phyloP scores from a whole-genome alignment of 306 rosid species.

The Cucumis melo region DNA sequence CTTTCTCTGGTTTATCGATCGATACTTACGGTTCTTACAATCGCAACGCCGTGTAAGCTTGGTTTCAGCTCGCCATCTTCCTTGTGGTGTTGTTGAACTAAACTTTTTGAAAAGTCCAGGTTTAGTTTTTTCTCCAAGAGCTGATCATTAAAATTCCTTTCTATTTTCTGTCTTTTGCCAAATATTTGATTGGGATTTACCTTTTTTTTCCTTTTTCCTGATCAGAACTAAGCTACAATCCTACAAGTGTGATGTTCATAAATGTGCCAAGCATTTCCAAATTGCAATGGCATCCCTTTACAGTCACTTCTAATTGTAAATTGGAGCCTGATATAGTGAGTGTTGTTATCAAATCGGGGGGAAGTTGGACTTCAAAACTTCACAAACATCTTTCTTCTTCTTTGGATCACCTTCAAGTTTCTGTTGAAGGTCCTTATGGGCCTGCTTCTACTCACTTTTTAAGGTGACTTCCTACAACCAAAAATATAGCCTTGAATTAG shows the following conservation, averaged over 20 bases:
- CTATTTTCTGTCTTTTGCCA: neutral
- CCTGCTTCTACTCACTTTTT: constrained; percentile 30
- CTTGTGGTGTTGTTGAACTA: constrained; percentile 37
- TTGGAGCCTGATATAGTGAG: constrained; percentile 37
- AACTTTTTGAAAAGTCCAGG: constrained; percentile 48
- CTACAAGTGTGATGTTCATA: constrained; percentile 47
- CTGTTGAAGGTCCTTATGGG: constrained; percentile 89
- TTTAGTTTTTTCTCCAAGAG: neutral
- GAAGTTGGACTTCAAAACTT: constrained; percentile 51
- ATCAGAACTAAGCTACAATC: constrained; percentile 42
- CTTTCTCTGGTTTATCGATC: constrained; percentile 55
- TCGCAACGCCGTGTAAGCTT: constrained; percentile 27
- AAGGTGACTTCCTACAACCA: constrained; percentile 19
- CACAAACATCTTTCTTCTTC: constrained; percentile 27
- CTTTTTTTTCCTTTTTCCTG: neutral
- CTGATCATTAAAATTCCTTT: neutral
- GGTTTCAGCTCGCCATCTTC: constrained; percentile 43
- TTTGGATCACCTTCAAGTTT: constrained; percentile 33
- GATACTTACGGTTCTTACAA: constrained; percentile 46
- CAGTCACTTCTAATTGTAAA: constrained; percentile 40
- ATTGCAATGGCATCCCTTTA: constrained; percentile 83
- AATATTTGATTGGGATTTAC: neutral
- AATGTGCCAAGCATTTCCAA: constrained; percentile 59
- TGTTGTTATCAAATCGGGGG: constrained; percentile 35
- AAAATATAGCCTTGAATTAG: neutral